Conservation (phyloP, 2,329 filamentous ascomycete genomes). For the Massarina eburnea region DNA sequence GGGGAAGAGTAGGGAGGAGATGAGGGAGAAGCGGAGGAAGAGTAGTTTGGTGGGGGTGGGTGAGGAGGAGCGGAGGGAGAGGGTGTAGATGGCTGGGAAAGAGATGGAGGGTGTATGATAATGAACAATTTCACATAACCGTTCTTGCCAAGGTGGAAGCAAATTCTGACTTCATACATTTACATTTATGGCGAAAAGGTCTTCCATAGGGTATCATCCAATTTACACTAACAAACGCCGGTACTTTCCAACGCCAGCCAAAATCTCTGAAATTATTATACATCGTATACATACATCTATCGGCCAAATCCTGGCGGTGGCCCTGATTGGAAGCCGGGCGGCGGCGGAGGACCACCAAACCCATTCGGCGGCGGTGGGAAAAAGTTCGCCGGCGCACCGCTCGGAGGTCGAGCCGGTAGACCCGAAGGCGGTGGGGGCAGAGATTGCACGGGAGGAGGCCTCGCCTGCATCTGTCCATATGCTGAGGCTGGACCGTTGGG, state of each 20-base stretch:
- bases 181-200: neutral
- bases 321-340: constrained; percentile 22
- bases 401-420: constrained; percentile 70
- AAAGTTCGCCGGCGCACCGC: constrained; percentile 56
- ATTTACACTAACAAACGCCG: neutral
- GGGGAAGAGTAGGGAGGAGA: constrained; percentile 20
- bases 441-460: constrained; percentile 42
- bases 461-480: constrained; percentile 40
- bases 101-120: too few relatives aligned
- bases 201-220: neutral
- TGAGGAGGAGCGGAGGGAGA: constrained; percentile 3
- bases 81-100: constrained; percentile 2
- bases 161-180: too few relatives aligned
- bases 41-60: constrained; percentile 19
- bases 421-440: constrained; percentile 62
- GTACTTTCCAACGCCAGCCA: neutral
- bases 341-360: constrained; percentile 18
- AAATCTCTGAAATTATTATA: neutral
- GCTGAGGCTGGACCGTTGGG: constrained; percentile 44
- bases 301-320: constrained; percentile 16
- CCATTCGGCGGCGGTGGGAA: constrained; percentile 32
- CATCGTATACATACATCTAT: neutral
- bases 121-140: too few relatives aligned
- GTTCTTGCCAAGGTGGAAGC: too few relatives aligned
- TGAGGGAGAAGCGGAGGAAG: constrained; percentile 29